Conservation (phyloP, 805 yeast species). For the Kurtzmaniella cleridarum region DNA sequence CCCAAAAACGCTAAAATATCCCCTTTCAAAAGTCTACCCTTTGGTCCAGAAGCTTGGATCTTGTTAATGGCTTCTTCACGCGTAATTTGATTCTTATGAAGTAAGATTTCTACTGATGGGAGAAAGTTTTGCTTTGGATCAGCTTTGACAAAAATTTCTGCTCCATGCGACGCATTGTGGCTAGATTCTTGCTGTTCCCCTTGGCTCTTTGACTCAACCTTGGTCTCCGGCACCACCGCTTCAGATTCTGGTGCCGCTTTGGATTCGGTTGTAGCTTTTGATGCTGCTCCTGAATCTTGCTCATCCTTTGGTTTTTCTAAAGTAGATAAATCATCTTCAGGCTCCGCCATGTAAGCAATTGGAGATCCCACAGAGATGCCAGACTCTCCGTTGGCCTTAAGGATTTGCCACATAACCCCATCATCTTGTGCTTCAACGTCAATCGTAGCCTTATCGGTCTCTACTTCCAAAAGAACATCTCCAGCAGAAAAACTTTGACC, state of each 20-base stretch:
- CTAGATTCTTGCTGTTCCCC: constrained; percentile 7
- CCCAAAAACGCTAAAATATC: constrained; percentile 87
- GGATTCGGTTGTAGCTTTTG: constrained; percentile 5
- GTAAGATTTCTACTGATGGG: constrained; percentile 72
- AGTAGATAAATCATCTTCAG: constrained; percentile 70
- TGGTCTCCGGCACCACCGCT: constrained; percentile 13
- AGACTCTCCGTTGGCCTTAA: constrained; percentile 65
- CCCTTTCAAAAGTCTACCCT: constrained; percentile 84
- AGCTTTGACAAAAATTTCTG: constrained; percentile 38
- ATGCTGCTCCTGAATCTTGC: constrained; percentile 15
- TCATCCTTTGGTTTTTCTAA: constrained; percentile 53
- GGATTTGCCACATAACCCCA: constrained; percentile 78
- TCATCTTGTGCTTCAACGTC: constrained; percentile 90
- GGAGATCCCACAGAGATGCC: constrained; percentile 83
- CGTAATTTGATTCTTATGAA: constrained; percentile 59
- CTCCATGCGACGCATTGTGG: constrained; percentile 2
- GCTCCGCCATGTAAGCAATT: constrained; percentile 85
- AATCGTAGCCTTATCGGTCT: constrained; percentile 79
- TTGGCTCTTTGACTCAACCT: constrained; percentile 11
- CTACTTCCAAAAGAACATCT: constrained; percentile 77
- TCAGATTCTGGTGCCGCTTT: constrained; percentile 6
- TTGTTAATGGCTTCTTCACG: constrained; percentile 63
- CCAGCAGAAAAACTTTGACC: constrained; percentile 75
- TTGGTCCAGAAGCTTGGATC: constrained; percentile 82
- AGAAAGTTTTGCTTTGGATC: constrained; percentile 59